Base-by-base conservation (phyloP, 768 basidiomycete genomes). In the Pisolithus marmoratus region DNA sequence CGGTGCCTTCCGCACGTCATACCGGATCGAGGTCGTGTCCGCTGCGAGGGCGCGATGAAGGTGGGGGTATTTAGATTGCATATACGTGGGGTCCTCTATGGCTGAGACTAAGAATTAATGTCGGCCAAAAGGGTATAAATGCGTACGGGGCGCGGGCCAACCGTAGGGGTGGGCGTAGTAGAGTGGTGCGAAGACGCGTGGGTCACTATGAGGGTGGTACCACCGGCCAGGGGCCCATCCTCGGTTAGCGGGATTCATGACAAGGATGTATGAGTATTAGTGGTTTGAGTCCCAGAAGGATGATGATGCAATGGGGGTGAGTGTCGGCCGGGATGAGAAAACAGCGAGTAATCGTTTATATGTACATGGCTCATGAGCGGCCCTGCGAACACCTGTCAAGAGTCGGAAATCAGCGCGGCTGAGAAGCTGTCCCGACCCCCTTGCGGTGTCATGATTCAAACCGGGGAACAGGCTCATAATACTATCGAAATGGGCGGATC, bases 31-130 rank as follows among this genome's bases (percentile, higher is more conserved):
- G 0, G 81, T 79, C 26, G 71, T 71, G 54, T 81, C 80, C 8
- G 70, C 67, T 17, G 79, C 82, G 14, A 85, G 74, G 22, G 71
- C 70, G 2, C 80, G 78, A 60, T 83, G 76, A 19, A 84, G 63
- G 34, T 63, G 69, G n/a, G 81, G 75, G 60, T 77, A 74, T 64
- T 76, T 76, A 1, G 57, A 43, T 26, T 37, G 20, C 4, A 77
- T 68, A 47, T 59, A 57, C 1, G 44, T 4, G 43, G 38, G 63
- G 40, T 64, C 53, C 17, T 43, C 68, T 68, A 44, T 11, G 23
- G 27, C 6, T n/a, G 37, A 11, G 22, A 15, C 46, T 15, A 38
- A 8, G n/a, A 17, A 23, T 26, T n/a, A 22, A 17, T 4, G 26
- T 6, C n/a, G 14, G 2, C 24, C 15, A 38, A 17, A n/a, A 29